Conservation (phyloP, 176 grass and related monocot species). For the Zoysia japonica region DNA sequence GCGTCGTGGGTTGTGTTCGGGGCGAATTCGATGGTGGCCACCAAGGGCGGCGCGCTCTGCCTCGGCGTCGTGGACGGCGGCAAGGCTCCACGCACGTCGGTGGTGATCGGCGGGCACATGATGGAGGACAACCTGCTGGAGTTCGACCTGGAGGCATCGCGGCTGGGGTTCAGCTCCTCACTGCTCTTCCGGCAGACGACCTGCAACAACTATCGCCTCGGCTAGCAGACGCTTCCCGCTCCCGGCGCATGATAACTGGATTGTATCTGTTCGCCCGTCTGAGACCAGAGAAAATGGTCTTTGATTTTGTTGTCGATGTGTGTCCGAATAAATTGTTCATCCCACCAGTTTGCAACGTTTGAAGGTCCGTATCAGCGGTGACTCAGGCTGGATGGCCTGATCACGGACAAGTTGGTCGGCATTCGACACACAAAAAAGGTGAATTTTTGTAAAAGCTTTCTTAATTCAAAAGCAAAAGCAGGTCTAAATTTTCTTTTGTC, state of each 20-base stretch:
- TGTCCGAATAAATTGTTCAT: conserved; percentile 16
- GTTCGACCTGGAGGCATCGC: conserved; percentile 60
- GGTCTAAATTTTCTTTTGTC: too few relatives aligned
- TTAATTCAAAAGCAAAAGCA: too few relatives aligned
- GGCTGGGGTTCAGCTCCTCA: conserved; percentile 73
- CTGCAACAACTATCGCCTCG: conserved; percentile 66
- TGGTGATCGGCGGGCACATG: conserved; percentile 70
- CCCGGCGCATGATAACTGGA: background rate
- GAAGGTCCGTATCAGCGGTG: background rate
- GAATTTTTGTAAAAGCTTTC: too few relatives aligned
- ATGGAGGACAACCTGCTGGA: conserved; percentile 81
- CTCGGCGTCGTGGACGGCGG: conserved; percentile 74
- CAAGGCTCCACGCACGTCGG: conserved; percentile 43
- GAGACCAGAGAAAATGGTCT: conserved; percentile 8
- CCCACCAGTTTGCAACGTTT: background rate
- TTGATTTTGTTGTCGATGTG: conserved; percentile 9
- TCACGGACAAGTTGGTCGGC: background rate
- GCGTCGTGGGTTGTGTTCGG: conserved; percentile 64
- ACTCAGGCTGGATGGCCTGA: background rate
- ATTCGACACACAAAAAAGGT: too few relatives aligned
- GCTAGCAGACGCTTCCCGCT: conserved; percentile 22
- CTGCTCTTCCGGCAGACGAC: conserved; percentile 53
- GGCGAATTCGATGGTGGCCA: conserved; percentile 68
- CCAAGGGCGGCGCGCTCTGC: conserved; percentile 45
- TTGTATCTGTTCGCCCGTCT: background rate